Base-by-base conservation (phyloP, 345 rosid genomes). In the Moricandia arvensis region DNA sequence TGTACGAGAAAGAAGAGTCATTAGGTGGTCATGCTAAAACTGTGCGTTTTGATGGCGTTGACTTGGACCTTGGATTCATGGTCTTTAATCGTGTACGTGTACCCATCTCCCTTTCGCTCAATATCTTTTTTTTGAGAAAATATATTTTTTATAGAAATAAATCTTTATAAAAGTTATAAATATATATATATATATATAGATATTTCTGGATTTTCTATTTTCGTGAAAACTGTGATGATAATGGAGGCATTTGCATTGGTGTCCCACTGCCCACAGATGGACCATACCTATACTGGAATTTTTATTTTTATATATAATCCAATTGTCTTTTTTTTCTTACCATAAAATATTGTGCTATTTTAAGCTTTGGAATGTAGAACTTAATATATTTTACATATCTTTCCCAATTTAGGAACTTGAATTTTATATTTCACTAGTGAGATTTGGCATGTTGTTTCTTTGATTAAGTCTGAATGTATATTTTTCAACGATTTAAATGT, bases 11-110 rank as follows among this genome's bases (percentile, higher is more conserved):
- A 79, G 93, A 90, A 29, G 83, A 85, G 0, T 51, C 66, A 21
- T 67, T 90, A 11, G 96, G 96, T 2, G 96, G 96, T 75, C 96
- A 90, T 86, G 88, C 93, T 37, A 79, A 76, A 63, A 90, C 96
- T 8, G 85, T 90, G 18, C 69, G 57, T 59, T 81, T 81, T 2
- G 86, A 86, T 60, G 90, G 82, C 49, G 75, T 83, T 63, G 90
- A 87, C 80, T 79, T 90, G 67, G 96, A 90, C 71, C 87, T 90
- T 1, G 93, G 96, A 3, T 90, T 90, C 88, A 87, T 88, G 87
- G 96, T 86, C 70, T 88, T 88, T 59, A 88, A 87, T 80, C 84
- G 87, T 0, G 96, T 90, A 87, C 80, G 89, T 66, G 89, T 66
- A 1, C 16, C 49, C 4, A 10, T 51, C 35, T n/a, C 62, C 38